A percentile compares a stretch with the other conserved stretches of the same genome.
These are phyloP conservation scores for Helenozyma rhizophorensis DNA, from an alignment of 805 yeast species.

Conservation along the genomic window DNA sequence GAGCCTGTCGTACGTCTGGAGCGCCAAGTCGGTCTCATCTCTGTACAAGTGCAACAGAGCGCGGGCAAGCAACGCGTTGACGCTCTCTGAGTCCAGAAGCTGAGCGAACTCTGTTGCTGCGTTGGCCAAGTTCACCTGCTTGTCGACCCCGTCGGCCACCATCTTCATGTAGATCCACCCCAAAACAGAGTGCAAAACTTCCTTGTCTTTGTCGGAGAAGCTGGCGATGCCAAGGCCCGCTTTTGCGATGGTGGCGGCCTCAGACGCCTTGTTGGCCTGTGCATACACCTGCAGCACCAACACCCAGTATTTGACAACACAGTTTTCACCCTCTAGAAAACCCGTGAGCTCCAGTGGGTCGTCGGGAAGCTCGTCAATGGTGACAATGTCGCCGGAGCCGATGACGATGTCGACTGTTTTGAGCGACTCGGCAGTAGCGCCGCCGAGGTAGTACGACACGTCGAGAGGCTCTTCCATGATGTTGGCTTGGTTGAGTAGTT, in stretches of 20 bases:
- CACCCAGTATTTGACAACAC: constrained; percentile 77
- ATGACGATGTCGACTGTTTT: constrained; percentile 64
- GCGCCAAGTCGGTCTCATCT: constrained; percentile 66
- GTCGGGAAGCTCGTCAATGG: constrained; percentile 82
- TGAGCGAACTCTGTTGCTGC: constrained; percentile 22
- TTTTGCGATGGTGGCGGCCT: constrained; percentile 59
- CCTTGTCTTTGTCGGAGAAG: constrained; percentile 38
- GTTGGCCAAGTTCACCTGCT: constrained; percentile 18
- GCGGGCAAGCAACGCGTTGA: constrained; percentile 53
- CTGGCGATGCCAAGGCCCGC: constrained; percentile 48
- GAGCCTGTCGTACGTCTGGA: constrained; percentile 62
- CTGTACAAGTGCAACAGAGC: constrained; percentile 60
- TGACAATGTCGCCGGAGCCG: constrained; percentile 74
- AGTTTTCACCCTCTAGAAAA: constrained; percentile 75
- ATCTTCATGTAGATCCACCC: constrained; percentile 67
- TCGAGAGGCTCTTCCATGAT: constrained; percentile 16
- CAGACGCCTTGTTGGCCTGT: constrained; percentile 50
- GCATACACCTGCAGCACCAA: constrained; percentile 80
- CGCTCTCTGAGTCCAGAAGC: constrained; percentile 20
- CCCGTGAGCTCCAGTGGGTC: constrained; percentile 81
- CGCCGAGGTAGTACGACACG: constrained; percentile 32
- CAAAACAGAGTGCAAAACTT: constrained; percentile 55
- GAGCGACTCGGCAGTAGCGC: constrained; percentile 23
- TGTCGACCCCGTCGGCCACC: constrained; percentile 24
- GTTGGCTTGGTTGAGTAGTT: too few species aligned